Base-by-base conservation (phyloP, 2,329 filamentous ascomycete species). In the Neopestalotiopsis rosae region DNA sequence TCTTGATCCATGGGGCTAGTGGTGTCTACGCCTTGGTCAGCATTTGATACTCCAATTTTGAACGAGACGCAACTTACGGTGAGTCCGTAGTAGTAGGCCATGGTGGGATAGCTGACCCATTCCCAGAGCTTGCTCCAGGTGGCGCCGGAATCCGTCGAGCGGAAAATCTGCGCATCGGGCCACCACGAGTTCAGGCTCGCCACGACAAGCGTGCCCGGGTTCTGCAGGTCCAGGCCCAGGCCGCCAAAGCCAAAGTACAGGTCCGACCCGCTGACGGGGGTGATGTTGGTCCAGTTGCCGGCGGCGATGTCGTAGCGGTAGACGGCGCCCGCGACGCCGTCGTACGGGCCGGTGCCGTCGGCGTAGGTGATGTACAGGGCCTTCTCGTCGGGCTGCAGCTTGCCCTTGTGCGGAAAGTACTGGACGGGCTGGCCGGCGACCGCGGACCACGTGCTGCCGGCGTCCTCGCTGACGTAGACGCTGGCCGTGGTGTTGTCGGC, bases 121-220 rank as follows among this genome's bases (percentile, higher is more conserved):
- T 82, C 80, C 87, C 87, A 89, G 30, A 89, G 81, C 0, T 75
- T 79, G 1, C 84, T 84, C 87, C 87, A 89, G 0, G 84, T 87
- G 14, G 82, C 79, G 24, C 84, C 88, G 0, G 86, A 87, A 75
- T 90, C 83, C 0, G 79, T 86, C 3, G 86, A 88, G 30, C 88
- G 79, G 78, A 85, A 90, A 45, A 89, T 79, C 67, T 87, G 84
- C 1, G 83, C 87, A 69, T 90, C 88, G 0, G 88, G 88, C 78
- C 83, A 89, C 88, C 88, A 90, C 17, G 83, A 85, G 77, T 90
- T 90, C 56, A 89, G 75, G 1, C 83, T 83, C 0, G 87, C 86
- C 0, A 89, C 87, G 61, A 90, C 83, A 17, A 90, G 74, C 0
- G 87, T 89, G 0, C 87, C 88, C 0, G 88, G 83, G 30, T 83